phyloP scores from a whole-genome alignment of 352 stramenopile species.

The Phytophthora macrochlamydospora region DNA sequence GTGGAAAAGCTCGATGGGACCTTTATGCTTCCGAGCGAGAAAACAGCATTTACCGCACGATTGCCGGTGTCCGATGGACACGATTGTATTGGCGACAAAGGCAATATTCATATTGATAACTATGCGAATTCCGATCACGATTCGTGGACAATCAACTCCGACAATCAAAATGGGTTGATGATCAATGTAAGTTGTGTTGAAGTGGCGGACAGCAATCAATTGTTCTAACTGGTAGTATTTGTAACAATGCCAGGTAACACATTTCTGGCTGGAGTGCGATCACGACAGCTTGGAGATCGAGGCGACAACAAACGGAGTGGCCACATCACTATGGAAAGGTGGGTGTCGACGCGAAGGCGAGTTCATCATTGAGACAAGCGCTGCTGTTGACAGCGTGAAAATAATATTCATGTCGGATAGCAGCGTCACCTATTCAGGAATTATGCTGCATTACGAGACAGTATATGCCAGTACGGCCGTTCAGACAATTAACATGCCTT shows the following conservation, averaged over 20 bases:
- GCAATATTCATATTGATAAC: constrained; percentile 39
- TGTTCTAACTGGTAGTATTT: constrained; percentile 1
- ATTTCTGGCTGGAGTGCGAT: constrained; percentile 67
- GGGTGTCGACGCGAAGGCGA: constrained; percentile 50
- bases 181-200: constrained; percentile 42
- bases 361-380: constrained; percentile 42
- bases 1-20: constrained; percentile 27
- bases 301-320: constrained; percentile 11
- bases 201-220: not conserved
- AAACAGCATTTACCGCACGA: constrained; percentile 23
- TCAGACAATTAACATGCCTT: constrained; percentile 29
- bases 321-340: constrained; percentile 45
- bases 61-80: constrained; percentile 22
- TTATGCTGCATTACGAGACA: constrained; percentile 49
- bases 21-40: constrained; percentile 35
- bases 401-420: constrained; percentile 50
- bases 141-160: constrained; percentile 47
- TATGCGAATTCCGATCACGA: constrained; percentile 43
- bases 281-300: constrained; percentile 49
- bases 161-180: constrained; percentile 21
- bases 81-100: constrained; percentile 35
- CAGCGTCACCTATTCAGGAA: constrained; percentile 46
- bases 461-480: constrained; percentile 9
- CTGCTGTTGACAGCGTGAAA: constrained; percentile 35
- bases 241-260: constrained; percentile 26